Evolutionary conservation across 1,139 yeast genomes (phyloP), one percentile per base, ranked within the genome.

Genomic region (Taphrina pruni): DNA sequence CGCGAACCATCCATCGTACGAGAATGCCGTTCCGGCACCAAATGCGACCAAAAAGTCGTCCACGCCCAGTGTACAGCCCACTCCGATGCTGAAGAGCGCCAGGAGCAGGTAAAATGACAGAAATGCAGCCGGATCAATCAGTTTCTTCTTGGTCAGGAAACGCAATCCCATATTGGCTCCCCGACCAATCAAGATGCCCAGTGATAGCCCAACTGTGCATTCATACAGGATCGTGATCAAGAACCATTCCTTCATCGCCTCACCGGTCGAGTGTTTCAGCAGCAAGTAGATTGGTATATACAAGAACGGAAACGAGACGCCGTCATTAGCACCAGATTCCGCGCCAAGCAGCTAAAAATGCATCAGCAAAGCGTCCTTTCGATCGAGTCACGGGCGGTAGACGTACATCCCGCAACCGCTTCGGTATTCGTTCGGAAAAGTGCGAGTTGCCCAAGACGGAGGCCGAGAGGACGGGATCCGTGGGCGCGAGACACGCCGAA

Each of bases 301-400:
- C 32, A 64, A 36, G 26, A 64, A 64, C 14, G 67, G 67, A 46
- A 54, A 64, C 14, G 67, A 64, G n/a, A 64, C 67, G 39, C 67
- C 67, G 17, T 64, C 67, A n/a, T 64, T 64, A 14, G 55, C 67
- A 48, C 67, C 67, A 54, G 61, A 54, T n/a, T 64, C 67, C 21
- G 67, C 67, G 1, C 61, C 67, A 6, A 64, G 38, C 48, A 64
- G 14, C 62, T 58, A 58, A 1, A 2, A 6, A 7, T 17, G 17
- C 6, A 39, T 57, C 38, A 57, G 61, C 60, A 5, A 17, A 2
- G 32, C 32, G 32, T 26, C 14, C 45, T 20, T 20, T 9, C 36
- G 20, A 32, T 20, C 1, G 8, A 12, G 43, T 26, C 2, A 11
- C 38, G 2, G 12, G 39, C 35, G 21, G 14, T 8, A 2, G 21